Base-by-base conservation (phyloP, 169 alveolate species). In the Plasmodium malariae region DNA sequence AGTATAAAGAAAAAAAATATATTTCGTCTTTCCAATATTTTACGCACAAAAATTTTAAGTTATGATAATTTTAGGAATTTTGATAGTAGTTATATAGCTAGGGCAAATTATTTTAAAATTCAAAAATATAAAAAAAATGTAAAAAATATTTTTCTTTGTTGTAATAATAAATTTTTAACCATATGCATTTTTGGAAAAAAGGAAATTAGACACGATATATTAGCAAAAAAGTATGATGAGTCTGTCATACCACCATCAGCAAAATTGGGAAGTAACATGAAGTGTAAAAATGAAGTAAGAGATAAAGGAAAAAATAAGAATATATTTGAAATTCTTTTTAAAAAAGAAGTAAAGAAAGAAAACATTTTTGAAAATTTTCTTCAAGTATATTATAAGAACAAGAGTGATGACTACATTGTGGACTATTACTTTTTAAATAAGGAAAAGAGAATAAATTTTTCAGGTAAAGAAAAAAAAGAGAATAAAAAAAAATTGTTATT, bases 91-190 rank as follows among this genome's bases (percentile, higher is more conserved):
- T 83, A 83, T 67, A 59, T 83, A 36, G 91, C 54, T n/a, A 67
- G 40, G 26, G 91, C 74, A 24, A 83, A 83, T 67, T 83, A 83
- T 83, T 83, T 83, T 45, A 83, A 83, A 60, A 83, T 83, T 49
- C 73, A 63, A 28, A 83, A 54, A 43, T 83, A 83, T 65, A 65
- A 70, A 55, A 83, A 83, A 67, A 83, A 83, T 57, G 83, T 83
- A 45, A 83, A 83, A 60, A 83, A 83, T 83, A 54, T 83, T 67
- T 83, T 37, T 67, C 67, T 83, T 30, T 83, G 85, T 60, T 83
- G 91, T 67, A 83, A 57, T 43, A 57, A 63, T 45, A 67, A 67
- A 17, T 83, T 83, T 83, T 51, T 83, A 45, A 83, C 91, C 26
- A 21, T 83, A 51, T 83, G 91, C 51, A 49, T 83, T 30, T 83